Conservation (phyloP, 805 yeast genomes). For the Saccharomycodes ludwigii region DNA sequence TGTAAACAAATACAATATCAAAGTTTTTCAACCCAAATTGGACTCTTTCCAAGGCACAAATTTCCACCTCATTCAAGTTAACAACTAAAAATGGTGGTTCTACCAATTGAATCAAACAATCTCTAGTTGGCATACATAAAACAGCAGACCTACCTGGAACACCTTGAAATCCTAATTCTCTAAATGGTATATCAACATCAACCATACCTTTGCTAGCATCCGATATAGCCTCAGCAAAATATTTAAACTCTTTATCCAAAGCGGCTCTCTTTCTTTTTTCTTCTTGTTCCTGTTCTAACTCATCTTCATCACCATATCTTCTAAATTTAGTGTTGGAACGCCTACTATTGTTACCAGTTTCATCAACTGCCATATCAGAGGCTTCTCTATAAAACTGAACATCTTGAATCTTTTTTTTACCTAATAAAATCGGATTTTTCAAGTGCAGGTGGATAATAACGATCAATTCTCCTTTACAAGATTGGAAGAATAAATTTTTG, state of each 20-base stretch:
- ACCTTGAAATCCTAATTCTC: conserved; percentile 95
- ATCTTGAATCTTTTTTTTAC: conserved; percentile 89
- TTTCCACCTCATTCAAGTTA: conserved; percentile 81
- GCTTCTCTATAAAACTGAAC: conserved; percentile 96
- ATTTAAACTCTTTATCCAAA: conserved; percentile 82
- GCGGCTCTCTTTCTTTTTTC: conserved; percentile 87
- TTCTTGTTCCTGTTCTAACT: conserved; percentile 95
- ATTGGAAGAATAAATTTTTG: conserved; percentile 89
- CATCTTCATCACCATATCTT: conserved; percentile 96
- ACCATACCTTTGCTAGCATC: conserved; percentile 75
- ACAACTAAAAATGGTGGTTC: conserved; percentile 94
- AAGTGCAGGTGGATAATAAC: conserved; percentile 88
- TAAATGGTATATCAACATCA: conserved; percentile 87
- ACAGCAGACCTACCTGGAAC: conserved; percentile 94
- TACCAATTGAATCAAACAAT: conserved; percentile 84
- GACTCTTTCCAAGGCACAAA: conserved; percentile 92
- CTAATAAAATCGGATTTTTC: conserved; percentile 87
- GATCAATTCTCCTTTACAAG: conserved; percentile 87
- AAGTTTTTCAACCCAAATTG: conserved; percentile 95
- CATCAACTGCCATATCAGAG: conserved; percentile 90
- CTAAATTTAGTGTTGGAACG: conserved; percentile 57
- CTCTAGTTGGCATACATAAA: conserved; percentile 92
- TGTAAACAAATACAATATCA: conserved; percentile 91
- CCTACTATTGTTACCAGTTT: conserved; percentile 79
- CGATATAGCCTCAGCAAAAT: conserved; percentile 81